Evolutionary conservation across 1,284 basidiomycete genomes (phyloP), one percentile per base, ranked within the genome.

Genomic region (Sporisorium scitamineum): DNA sequence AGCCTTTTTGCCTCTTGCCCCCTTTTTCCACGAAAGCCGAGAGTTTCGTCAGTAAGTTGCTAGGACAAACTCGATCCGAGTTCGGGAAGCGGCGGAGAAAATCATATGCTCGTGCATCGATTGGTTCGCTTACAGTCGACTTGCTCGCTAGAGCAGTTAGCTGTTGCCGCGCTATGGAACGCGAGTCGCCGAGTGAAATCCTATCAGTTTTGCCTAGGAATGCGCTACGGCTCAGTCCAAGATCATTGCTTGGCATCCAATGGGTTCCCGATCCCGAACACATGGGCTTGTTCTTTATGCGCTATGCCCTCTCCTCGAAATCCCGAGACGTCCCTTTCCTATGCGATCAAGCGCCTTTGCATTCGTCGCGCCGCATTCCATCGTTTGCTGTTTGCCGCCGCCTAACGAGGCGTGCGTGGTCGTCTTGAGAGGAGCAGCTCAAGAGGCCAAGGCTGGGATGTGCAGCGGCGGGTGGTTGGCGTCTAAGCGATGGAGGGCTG

Each of bases 61-160:
- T 37, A 11, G 52, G 24, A 5, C 20, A 5, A 18, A 37, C 20
- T 59, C 51, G 50, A 57, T 57, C 61, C 61, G 61, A 64, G 54
- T 53, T 64, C 54, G 54, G 54, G 61, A 57, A 57, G 55, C 32
- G 29, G 47, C 47, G 47, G 47, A 50, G 27, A 50, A 50, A 50
- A 31, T 20, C 39, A 42, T 26, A 24, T 50, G 47, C 47, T 50
- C 18, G 18, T 50, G 18, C 29, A 50, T 18, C 18, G 8, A 31
- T 31, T n/a, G n/a, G 16, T 31, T 50, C 47, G 47, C 18, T 31
- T 50, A 42, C 16, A 6, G 5, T 34, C 37, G 37, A 8, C 37
- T n/a, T 18, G 5, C 4, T 42, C 7, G 39, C n/a, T 42, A n/a
- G n/a, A n/a, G n/a, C n/a, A n/a, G n/a, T n/a, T n/a, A 9, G 39